Conservation (phyloP, 2,329 filamentous ascomycete species). For the Samsoniella hepiali region DNA sequence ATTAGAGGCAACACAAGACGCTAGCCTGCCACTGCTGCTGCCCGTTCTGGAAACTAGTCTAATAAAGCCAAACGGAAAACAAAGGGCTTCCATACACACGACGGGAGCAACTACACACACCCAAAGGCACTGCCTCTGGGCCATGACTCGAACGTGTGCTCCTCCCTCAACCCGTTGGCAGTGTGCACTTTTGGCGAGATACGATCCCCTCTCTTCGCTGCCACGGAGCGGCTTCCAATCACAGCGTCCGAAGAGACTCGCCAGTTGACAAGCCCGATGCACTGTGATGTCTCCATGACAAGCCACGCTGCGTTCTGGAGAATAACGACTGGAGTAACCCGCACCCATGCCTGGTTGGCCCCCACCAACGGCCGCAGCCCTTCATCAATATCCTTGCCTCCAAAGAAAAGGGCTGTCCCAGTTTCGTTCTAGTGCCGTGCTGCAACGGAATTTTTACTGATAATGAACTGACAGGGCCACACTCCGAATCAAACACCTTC, state of each 20-base stretch:
- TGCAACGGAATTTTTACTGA: conserved; percentile 8
- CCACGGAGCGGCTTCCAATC: neutral
- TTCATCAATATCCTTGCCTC: conserved; percentile 17
- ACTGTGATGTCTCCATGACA: conserved; percentile 12
- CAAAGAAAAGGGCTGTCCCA: conserved; percentile 11
- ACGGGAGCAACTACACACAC: neutral
- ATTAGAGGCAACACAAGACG: neutral
- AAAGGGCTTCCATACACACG: neutral
- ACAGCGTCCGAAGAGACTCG: neutral
- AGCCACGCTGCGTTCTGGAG: conserved; percentile 5
- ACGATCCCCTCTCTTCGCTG: neutral
- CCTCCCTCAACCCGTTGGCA: neutral
- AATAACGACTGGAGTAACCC: conserved; percentile 13
- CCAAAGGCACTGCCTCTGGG: neutral
- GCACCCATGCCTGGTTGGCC: conserved; percentile 18
- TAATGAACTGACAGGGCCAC: conserved; percentile 11
- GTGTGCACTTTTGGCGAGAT: neutral
- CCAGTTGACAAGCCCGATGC: conserved; percentile 2
- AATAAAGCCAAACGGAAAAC: neutral
- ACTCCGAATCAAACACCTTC: conserved; percentile 8
- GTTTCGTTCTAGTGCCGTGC: conserved; percentile 10
- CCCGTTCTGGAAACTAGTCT: conserved; percentile 8
- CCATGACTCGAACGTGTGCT: neutral
- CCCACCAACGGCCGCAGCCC: conserved; percentile 17
- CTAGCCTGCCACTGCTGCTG: neutral